These are phyloP conservation scores for Cryptococcus floricola DNA, from an alignment of 1,284 basidiomycete species.

Conservation along the genomic window DNA sequence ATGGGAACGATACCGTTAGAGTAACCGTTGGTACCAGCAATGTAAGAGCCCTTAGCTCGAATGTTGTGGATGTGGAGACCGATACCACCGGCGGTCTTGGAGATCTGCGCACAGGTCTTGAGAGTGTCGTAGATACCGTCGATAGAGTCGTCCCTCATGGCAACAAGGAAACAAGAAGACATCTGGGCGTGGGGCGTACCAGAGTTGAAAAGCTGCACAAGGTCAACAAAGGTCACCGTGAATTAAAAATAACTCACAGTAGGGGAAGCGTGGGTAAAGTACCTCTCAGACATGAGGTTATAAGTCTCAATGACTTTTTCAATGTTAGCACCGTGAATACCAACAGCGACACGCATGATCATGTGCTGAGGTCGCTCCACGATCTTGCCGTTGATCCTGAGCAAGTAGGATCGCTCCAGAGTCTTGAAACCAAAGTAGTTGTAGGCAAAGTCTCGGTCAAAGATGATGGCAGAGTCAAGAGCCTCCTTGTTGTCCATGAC, in stretches of 20 bases:
- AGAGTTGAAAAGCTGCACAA: conserved; percentile 77
- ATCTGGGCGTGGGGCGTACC: conserved; percentile 94
- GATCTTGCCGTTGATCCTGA: conserved; percentile 89
- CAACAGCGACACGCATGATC: conserved; percentile 99
- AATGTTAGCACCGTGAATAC: conserved; percentile 88
- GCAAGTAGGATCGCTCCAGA: conserved; percentile 93
- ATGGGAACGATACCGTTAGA: conserved; percentile 99
- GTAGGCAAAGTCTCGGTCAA: conserved; percentile 97
- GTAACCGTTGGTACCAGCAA: conserved; percentile 81
- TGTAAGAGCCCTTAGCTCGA: conserved; percentile 79
- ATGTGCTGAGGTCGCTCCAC: conserved; percentile 98
- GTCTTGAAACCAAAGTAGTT: conserved; percentile 99
- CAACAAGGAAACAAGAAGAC: conserved; percentile 95
- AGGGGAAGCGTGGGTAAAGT: conserved; percentile 97
- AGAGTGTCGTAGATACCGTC: conserved; percentile 99
- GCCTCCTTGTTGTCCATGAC: conserved; percentile 77
- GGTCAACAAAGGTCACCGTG: background rate
- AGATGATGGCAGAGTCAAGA: conserved; percentile 93
- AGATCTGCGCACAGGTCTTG: conserved; percentile 98
- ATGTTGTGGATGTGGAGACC: conserved; percentile 96
- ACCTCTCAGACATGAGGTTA: conserved; percentile 91
- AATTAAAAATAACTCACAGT: conserved; percentile 52
- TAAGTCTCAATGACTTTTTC: conserved; percentile 90
- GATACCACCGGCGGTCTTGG: conserved; percentile 97
- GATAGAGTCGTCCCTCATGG: conserved; percentile 98